Conservation (phyloP, 2,329 filamentous ascomycete genomes). For the Harringtonia lauricola region DNA sequence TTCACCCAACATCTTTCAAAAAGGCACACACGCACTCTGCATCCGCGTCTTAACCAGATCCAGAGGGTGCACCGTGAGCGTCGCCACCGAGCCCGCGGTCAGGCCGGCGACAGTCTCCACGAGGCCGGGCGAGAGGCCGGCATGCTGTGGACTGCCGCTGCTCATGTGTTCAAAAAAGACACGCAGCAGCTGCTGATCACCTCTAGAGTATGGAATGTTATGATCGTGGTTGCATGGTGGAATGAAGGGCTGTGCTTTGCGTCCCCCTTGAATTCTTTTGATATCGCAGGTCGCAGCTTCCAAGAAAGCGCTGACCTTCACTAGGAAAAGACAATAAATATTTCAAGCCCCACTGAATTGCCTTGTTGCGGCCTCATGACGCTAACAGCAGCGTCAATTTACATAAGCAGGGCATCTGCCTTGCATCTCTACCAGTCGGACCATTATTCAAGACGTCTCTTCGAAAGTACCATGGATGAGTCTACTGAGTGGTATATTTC, state of each 20-base stretch:
- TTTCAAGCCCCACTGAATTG: neutral
- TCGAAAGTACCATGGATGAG: no score
- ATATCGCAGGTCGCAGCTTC: no score
- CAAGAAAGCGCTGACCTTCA: no score
- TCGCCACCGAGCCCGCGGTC: constrained; percentile 76
- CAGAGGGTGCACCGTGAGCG: constrained; percentile 79
- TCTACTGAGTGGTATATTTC: constrained; percentile 10
- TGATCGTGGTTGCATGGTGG: no score
- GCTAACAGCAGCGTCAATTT: neutral
- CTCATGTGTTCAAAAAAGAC: neutral
- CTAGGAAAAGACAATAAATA: neutral
- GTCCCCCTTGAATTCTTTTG: no score
- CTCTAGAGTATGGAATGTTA: no score
- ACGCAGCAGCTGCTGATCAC: neutral
- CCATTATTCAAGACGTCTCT: no score
- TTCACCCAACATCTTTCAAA: no score
- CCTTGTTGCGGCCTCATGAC: neutral
- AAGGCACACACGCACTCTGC: constrained; percentile 60
- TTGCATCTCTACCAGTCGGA: neutral
- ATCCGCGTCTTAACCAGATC: constrained; percentile 95
- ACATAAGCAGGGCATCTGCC: neutral
- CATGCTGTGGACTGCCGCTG: constrained; percentile 26
- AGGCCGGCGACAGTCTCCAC: constrained; percentile 87
- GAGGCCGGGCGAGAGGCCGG: constrained; percentile 60
- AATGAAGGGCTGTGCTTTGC: no score